Evolutionary conservation across 495 filamentous ascomycete genomes (phyloP).

Genomic region (Penicillium canariense): DNA sequence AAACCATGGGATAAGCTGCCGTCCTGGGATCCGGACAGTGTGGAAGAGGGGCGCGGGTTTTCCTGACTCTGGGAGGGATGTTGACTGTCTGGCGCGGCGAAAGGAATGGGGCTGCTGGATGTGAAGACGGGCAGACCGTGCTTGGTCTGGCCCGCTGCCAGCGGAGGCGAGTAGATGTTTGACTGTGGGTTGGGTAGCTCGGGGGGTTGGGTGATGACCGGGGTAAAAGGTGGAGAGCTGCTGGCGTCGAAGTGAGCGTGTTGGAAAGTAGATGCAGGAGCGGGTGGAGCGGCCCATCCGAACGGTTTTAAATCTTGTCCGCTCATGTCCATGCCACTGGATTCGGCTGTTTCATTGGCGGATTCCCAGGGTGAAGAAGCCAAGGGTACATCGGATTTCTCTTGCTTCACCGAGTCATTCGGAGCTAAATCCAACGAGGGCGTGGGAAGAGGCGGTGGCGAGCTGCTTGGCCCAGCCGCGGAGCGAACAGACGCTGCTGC

Average conservation of each 20-base stretch:
- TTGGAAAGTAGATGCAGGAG: constrained; percentile 6
- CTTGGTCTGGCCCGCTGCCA: constrained; percentile 37
- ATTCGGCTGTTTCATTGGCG: neutral
- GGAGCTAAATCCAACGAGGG: neutral
- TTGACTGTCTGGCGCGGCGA: constrained; percentile 29
- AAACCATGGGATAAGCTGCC: neutral
- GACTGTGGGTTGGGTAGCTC: constrained; percentile 12
- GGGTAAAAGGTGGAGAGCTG: constrained; percentile 8
- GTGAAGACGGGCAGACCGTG: constrained; percentile 52
- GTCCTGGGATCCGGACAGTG: neutral
- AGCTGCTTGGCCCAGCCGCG: constrained; percentile 4
- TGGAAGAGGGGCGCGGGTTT: neutral
- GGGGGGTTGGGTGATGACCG: constrained; percentile 20
- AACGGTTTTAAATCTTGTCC: neutral
- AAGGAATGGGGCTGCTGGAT: constrained; percentile 50
- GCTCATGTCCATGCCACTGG: neutral
- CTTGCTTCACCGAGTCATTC: constrained; percentile 1
- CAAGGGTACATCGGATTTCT: constrained; percentile 1
- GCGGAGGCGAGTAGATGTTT: constrained; percentile 29
- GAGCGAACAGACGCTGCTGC: neutral
- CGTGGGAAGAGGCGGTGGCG: constrained; percentile 9
- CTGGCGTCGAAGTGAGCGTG: constrained; percentile 7
- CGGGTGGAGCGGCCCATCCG: neutral
- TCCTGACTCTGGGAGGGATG: neutral
- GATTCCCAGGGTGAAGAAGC: neutral